Percentiles rank a stretch among this genome's conserved stretches.
phyloP scores from a whole-genome alignment of 352 stramenopile genomes.

The Blastocystis sp. region DNA sequence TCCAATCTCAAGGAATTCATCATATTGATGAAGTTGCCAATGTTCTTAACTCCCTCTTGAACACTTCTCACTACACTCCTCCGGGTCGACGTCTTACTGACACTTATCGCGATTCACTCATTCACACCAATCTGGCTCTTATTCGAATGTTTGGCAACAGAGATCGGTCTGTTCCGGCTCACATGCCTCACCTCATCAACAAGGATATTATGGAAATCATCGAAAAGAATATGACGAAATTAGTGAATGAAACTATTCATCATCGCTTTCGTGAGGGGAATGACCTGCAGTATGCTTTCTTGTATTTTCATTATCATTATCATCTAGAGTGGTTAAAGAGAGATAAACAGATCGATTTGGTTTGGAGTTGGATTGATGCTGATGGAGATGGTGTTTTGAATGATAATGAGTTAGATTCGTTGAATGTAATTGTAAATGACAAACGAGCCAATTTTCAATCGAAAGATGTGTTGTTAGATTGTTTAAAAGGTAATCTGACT shows the following conservation, averaged over 20 bases:
- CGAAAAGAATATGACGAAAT: slow-evolving; percentile 74
- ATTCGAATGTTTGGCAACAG: slow-evolving; percentile 81
- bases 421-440: slow-evolving; percentile 77
- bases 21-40: neutral
- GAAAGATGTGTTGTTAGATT: neutral
- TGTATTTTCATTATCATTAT: slow-evolving; percentile 89
- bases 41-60: neutral
- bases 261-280: slow-evolving; percentile 85
- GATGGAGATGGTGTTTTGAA: slow-evolving; percentile 84
- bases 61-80: neutral
- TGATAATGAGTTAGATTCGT: slow-evolving; percentile 83
- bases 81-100: slow-evolving; percentile 71
- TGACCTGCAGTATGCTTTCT: slow-evolving; percentile 91
- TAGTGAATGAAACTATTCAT: slow-evolving; percentile 79
- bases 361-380: slow-evolving; percentile 83
- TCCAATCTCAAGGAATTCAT: neutral
- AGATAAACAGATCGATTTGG: slow-evolving; percentile 74
- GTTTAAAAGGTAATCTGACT: neutral
- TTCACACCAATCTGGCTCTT: slow-evolving; percentile 87
- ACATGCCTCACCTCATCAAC: slow-evolving; percentile 90
- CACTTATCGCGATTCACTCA: slow-evolving; percentile 86
- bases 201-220: slow-evolving; percentile 82
- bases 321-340: slow-evolving; percentile 78
- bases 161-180: slow-evolving; percentile 78
- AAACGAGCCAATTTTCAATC: neutral